A percentile compares a stretch with the other conserved stretches of the same genome.
Evolutionary conservation across 768 basidiomycete species (phyloP).

Genomic region (Lentinula boryana): DNA sequence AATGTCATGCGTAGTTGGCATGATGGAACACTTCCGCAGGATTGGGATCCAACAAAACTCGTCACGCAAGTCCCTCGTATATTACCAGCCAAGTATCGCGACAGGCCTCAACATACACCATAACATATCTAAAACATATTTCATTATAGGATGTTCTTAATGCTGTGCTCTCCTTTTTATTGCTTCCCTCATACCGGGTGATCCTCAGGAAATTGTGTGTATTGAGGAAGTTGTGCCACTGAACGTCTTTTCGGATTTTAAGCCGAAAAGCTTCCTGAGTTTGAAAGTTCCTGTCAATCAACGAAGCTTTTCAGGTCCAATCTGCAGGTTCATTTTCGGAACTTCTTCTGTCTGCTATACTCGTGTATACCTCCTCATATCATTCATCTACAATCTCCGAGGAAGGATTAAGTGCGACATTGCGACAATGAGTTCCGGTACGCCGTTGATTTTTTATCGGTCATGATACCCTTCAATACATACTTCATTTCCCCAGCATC

Average conservation of each 20-base stretch:
- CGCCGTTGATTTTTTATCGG: background rate
- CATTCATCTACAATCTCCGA: background rate
- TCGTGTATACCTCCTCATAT: background rate
- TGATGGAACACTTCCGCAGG: constrained; percentile 60
- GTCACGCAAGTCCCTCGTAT: constrained; percentile 6
- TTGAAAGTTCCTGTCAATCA: background rate
- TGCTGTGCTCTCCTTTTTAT: background rate
- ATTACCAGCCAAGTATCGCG: constrained; percentile 6
- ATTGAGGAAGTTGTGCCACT: background rate
- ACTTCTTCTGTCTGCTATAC: too few species aligned
- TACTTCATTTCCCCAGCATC: background rate
- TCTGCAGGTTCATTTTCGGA: background rate
- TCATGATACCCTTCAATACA: background rate
- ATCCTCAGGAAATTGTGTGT: background rate
- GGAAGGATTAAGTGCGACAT: background rate
- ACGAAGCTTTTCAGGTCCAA: background rate
- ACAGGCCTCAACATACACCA: constrained; percentile 1
- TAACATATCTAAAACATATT: background rate
- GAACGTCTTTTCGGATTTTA: background rate
- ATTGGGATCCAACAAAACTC: constrained; percentile 31
- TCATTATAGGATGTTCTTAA: background rate
- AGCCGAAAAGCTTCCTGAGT: background rate
- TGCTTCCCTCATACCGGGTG: background rate
- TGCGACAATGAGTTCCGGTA: background rate
- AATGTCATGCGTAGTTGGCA: constrained; percentile 85